Conservation (phyloP, 2,329 filamentous ascomycete species). For the Arthroderma uncinatum region DNA sequence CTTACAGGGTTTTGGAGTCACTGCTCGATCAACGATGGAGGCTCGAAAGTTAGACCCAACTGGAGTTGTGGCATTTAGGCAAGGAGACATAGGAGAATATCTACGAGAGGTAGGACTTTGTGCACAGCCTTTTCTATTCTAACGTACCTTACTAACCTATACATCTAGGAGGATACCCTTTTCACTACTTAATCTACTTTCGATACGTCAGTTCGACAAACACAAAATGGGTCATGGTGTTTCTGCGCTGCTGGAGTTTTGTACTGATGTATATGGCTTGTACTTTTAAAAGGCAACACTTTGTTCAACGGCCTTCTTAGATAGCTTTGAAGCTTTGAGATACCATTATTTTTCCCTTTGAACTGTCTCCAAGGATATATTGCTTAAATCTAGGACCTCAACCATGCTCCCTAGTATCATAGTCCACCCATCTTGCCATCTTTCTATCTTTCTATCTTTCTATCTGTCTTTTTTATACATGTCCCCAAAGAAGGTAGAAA, state of each 20-base stretch:
- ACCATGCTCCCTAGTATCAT: not conserved
- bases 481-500: too few relatives aligned
- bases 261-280: not conserved
- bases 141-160: slow-evolving; percentile 11
- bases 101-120: slow-evolving; percentile 54
- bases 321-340: not conserved
- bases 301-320: not conserved
- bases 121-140: not conserved
- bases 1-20: slow-evolving; percentile 73
- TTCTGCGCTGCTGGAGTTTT: slow-evolving; percentile 2
- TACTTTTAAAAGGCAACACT: not conserved
- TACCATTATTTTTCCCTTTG: not conserved
- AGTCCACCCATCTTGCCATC: not conserved
- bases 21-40: slow-evolving; percentile 75
- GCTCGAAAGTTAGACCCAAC: slow-evolving; percentile 79
- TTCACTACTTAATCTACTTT: slow-evolving; percentile 41
- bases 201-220: not conserved
- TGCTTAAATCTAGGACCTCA: not conserved
- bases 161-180: slow-evolving; percentile 46
- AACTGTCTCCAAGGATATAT: too few relatives aligned
- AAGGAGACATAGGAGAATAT: slow-evolving; percentile 91
- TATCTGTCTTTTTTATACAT: not conserved
- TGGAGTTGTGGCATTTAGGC: slow-evolving; percentile 75
- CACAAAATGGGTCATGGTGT: not conserved
- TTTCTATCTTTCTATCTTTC: not conserved